Evolutionary conservation across 495 filamentous ascomycete genomes (phyloP), one percentile per base, ranked within the genome.

Genomic region (Delitschia confertaspora): DNA sequence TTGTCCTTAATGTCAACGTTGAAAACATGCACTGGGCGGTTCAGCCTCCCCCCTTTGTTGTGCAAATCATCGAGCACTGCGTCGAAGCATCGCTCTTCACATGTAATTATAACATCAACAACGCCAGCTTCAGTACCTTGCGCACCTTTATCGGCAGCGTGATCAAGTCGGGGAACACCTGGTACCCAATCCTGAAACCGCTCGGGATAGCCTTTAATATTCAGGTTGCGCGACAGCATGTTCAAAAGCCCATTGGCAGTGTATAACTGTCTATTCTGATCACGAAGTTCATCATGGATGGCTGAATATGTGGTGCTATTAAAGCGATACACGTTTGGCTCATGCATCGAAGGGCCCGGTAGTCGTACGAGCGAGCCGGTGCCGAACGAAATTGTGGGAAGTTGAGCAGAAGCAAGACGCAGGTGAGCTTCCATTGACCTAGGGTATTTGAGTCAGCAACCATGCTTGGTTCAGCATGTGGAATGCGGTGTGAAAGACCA

Each of bases 1-100:
- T 96, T 99, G 66, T 99, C 93, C 62, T 82, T 89, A 59, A 99
- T 96, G 62, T 95, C 91, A 36, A 99, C 80, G 58, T 95, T 96
- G 67, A 99, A 87, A 43, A 99, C 82, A 60, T 99, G 91, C 7
- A 99, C 88, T 0, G 89, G 87, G 7, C 84, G 71, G 64, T 96
- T 96, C 18, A 96, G 69, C 4, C 78, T 75, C 0, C 80, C 75
- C 8, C 88, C 88, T 48, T 93, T 76, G 49, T 78, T 85, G 30
- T 88, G 74, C 36, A 99, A 68, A 59, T 99, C 88, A 51, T 99
- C 93, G 5, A 99, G 75, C 31, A 99, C 91, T 25, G 93, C 89
- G 66, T 99, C 93, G 86, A 91, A 99, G 61, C 93, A 99, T 33
- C 89, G 73, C 63, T 99, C 93, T 61, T 99, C 93, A 58, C 93